Percentiles rank a stretch among this genome's conserved stretches.
phyloP scores from a whole-genome alignment of 225 moss, liverwort and hornwort genomes.

The Marchantia paleacea region DNA sequence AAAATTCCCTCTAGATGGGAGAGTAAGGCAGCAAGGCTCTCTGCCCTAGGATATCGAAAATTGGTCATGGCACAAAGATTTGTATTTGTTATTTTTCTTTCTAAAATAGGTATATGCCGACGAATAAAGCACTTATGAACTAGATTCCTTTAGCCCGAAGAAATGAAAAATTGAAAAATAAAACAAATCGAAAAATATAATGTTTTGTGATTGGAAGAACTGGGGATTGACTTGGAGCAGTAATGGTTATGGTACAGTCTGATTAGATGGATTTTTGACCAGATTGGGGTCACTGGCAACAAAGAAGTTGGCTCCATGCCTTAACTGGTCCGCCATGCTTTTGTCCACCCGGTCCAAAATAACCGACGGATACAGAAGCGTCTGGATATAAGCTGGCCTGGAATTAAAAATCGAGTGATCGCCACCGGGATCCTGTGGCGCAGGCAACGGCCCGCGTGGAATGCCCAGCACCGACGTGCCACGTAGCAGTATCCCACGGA shows the following conservation, averaged over 20 bases:
- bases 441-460: conserved; percentile 2
- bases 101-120: too few relatives aligned
- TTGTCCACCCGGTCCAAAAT: not conserved
- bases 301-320: not conserved
- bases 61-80: not conserved
- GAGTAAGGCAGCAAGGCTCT: not conserved
- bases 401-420: not conserved
- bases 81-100: too few relatives aligned
- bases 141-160: too few relatives aligned
- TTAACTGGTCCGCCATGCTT: not conserved
- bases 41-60: not conserved
- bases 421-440: not conserved
- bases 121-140: too few relatives aligned
- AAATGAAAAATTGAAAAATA: too few relatives aligned
- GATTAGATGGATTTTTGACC: not conserved
- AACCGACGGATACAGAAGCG: not conserved
- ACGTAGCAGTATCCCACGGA: not conserved
- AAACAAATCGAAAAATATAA: too few relatives aligned
- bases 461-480: not conserved
- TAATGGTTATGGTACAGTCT: not conserved
- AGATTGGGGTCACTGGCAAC: not conserved
- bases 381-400: not conserved
- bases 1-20: not conserved
- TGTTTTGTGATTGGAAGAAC: not conserved
- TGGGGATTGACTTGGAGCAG: not conserved